These are phyloP conservation scores for Aspergillus diversus DNA, from an alignment of 495 filamentous ascomycete species.

Conservation along the genomic window DNA sequence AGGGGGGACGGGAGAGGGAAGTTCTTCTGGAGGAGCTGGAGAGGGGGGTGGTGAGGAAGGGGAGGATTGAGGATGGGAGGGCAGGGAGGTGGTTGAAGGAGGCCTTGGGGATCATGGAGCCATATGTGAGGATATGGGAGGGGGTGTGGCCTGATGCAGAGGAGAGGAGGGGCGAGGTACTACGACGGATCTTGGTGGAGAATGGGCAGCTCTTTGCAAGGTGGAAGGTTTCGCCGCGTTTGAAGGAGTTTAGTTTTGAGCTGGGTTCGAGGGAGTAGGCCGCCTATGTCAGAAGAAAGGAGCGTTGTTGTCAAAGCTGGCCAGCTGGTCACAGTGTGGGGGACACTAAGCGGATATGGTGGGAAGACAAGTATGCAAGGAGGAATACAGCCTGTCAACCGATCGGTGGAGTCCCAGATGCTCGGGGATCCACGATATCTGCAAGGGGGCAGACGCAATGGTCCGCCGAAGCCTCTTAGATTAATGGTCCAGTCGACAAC, in stretches of 20 bases:
- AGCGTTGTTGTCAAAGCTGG: too few species aligned
- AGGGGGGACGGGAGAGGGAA: slow-evolving; percentile 25
- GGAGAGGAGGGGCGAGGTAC: slow-evolving; percentile 25
- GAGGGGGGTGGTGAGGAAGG: slow-evolving; percentile 27
- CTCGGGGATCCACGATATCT: too few species aligned
- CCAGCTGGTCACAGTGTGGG: too few species aligned
- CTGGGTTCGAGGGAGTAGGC: slow-evolving; percentile 21
- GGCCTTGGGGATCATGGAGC: slow-evolving; percentile 30
- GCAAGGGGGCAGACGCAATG: too few species aligned
- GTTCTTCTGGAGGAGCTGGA: slow-evolving; percentile 28
- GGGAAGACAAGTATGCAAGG: too few species aligned
- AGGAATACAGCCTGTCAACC: too few species aligned
- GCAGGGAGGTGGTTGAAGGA: slow-evolving; percentile 27
- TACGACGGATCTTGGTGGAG: slow-evolving; percentile 32
- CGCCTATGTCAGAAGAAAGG: too few species aligned
- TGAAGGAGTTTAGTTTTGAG: slow-evolving; percentile 31
- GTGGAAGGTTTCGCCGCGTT: slow-evolving; percentile 26
- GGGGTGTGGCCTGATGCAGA: slow-evolving; percentile 31
- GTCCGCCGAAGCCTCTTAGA: too few species aligned
- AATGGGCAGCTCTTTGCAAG: slow-evolving; percentile 34
- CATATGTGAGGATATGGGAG: slow-evolving; percentile 31
- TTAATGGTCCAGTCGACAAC: too few species aligned
- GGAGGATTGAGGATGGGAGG: slow-evolving; percentile 29
- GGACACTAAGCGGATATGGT: too few species aligned
- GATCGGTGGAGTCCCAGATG: too few species aligned